These are phyloP conservation scores for Coprinopsis strossmayeri DNA, from an alignment of 768 basidiomycete species.

Conservation along the genomic window DNA sequence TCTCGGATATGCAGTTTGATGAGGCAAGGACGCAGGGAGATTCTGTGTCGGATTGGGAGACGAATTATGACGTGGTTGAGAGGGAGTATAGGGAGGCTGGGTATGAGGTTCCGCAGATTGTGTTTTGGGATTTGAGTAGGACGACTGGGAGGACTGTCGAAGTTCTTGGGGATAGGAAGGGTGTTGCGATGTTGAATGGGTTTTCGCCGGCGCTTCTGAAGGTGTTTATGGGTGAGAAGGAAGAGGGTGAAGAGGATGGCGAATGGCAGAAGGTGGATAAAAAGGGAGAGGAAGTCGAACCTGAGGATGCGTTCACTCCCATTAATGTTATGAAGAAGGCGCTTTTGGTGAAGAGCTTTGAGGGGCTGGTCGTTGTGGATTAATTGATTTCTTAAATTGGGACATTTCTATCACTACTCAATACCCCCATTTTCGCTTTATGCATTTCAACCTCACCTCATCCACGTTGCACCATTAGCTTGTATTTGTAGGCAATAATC, in stretches of 20 bases:
- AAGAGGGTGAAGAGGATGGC: slow-evolving; percentile 22
- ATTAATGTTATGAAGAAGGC: slow-evolving; percentile 41
- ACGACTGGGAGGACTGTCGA: slow-evolving; percentile 34
- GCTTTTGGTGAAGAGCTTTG: slow-evolving; percentile 42
- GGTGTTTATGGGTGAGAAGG: slow-evolving; percentile 56
- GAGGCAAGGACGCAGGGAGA: slow-evolving; percentile 3
- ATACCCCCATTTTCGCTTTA: too few species aligned
- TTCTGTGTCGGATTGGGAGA: slow-evolving; percentile 38
- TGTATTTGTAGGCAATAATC: too few species aligned
- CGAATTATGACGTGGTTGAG: slow-evolving; percentile 54
- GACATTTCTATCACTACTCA: too few species aligned
- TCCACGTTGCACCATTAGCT: too few species aligned
- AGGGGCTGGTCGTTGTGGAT: slow-evolving; percentile 53
- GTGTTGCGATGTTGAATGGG: slow-evolving; percentile 66
- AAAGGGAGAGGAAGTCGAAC: slow-evolving; percentile 21
- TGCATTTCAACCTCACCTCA: too few species aligned
- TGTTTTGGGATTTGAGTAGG: slow-evolving; percentile 58
- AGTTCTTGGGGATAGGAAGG: slow-evolving; percentile 44
- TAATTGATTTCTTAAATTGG: slow-evolving; percentile 27
- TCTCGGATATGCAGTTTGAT: slow-evolving; percentile 80
- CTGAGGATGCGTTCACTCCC: slow-evolving; percentile 29
- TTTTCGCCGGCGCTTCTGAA: slow-evolving; percentile 67
- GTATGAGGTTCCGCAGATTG: slow-evolving; percentile 67
- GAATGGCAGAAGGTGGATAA: slow-evolving; percentile 31
- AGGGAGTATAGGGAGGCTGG: slow-evolving; percentile 51